phyloP scores from a whole-genome alignment of 352 stramenopile species.

The Phytopythium kandeliae region DNA sequence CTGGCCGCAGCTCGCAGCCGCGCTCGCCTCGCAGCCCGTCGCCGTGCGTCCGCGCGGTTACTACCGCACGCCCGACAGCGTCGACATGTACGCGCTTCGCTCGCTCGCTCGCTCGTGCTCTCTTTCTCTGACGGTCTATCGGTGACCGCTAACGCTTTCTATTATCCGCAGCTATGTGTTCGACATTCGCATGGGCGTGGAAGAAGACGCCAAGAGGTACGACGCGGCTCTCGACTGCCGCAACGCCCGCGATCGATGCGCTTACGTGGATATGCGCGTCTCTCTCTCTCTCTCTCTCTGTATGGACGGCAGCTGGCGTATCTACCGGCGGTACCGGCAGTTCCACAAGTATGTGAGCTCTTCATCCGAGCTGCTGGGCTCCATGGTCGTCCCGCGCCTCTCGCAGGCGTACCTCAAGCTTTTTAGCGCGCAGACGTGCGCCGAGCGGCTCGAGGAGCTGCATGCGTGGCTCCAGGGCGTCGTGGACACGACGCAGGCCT shows the following conservation, averaged over 20 bases:
- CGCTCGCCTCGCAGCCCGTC: constrained; percentile 44
- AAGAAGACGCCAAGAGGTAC: constrained; percentile 37
- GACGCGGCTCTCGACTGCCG: too few relatives aligned
- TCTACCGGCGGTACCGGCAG: constrained; percentile 81
- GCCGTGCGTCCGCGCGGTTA: constrained; percentile 61
- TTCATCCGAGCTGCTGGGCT: constrained; percentile 47
- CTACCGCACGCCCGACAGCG: constrained; percentile 70
- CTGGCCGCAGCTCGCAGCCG: constrained; percentile 48
- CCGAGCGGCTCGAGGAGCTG: constrained; percentile 70
- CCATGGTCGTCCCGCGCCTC: constrained; percentile 50
- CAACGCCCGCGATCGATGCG: too few relatives aligned
- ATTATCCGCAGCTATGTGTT: constrained; percentile 60
- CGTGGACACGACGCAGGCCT: constrained; percentile 64
- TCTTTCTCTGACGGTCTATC: constrained; percentile 2
- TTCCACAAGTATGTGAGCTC: constrained; percentile 75
- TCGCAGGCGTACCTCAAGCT: constrained; percentile 80
- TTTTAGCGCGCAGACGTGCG: constrained; percentile 73
- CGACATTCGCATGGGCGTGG: constrained; percentile 45
- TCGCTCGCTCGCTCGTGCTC: constrained; percentile 1
- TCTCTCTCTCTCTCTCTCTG: too few relatives aligned
- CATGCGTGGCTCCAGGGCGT: constrained; percentile 60
- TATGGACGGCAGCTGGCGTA: constrained; percentile 64
- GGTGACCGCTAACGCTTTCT: too few relatives aligned
- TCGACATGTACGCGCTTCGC: constrained; percentile 61
- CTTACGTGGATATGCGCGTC: neutral